Evolutionary conservation across 208 protist genomes (phyloP), one percentile per base, ranked within the genome.

Genomic region (Trypanosoma theileri): DNA sequence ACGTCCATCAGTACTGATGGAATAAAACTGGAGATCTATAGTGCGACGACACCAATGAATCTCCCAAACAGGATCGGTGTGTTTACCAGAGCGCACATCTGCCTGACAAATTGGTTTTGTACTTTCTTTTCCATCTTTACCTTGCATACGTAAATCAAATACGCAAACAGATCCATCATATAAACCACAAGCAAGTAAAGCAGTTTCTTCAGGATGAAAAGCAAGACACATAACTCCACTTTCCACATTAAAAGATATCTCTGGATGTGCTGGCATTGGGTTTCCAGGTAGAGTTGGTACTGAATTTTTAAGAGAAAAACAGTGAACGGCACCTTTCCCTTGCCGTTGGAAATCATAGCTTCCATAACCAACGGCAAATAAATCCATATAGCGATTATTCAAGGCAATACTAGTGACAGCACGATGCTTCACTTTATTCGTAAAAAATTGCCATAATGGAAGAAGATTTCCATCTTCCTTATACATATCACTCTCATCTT

Each of bases 331-430:
- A 50, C 98, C 98, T 50, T 88, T 88, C n/a, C 82, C 77, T 63
- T 96, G 94, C 81, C 98, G 93, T 71, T 97, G 91, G 76, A 99
- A 99, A 75, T 99, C 97, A 86, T 98, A 99, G 65, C 91, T 98
- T 67, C 98, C 98, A 73, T 98, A 99, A 48, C 96, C 95, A 10
- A 99, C 97, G 6, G 95, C 97, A 65, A 99, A 98, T 35, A 99
- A 74, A 73, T 99, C 98, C 55, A 83, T 75, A 83, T 99, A 99
- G 58, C 91, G 81, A 13, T 86, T 85, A 86, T 98, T 98, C 66
- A 98, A 96, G 10, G 89, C 85, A 50, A 99, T 89, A 52, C 86
- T 75, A 17, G 98, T 99, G 11, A 99, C 96, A 10, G 89, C 79
- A 66, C 89, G 81, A 73, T 96, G 93, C 53, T 87, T 82, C 17